Evolutionary conservation across 108 stramenopile genomes (phyloP), one percentile per base, ranked within the genome.

Genomic region (Fistulifera pelliculosa): DNA sequence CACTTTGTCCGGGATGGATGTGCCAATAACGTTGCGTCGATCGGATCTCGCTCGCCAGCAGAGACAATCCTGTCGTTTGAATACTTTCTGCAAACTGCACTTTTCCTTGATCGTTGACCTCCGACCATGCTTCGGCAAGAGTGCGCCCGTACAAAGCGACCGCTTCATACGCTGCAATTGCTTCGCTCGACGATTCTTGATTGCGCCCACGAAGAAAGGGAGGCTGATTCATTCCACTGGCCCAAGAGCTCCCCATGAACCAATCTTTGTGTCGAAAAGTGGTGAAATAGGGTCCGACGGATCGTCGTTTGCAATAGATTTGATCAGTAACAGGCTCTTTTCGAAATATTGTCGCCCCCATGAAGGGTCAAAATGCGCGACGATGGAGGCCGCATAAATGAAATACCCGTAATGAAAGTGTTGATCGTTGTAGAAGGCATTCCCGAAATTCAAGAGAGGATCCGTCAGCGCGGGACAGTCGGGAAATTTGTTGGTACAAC

Each of bases 341-440:
- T 96, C 87, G 58, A 83, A 89, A 52, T 88, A 56, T 40, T 80
- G 67, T 52, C 65, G 58, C 14, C 77, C 95, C 95, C 95, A 96
- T 15, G 53, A 75, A 12, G 68, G 74, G 47, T 89, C 81, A 58
- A 86, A 94, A 41, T 90, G 77, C 8, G 93, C 65, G 17, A 85
- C 79, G 38, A 87, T 76, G 7, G 96, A 81, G 7, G 94, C 96
- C n/a, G 81, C 92, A 68, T 86, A 94, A 51, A 95, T 95, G 49
- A 82, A 82, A 56, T 96, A 93, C 79, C 87, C 74, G 51, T 76
- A 85, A 50, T 96, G 95, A 60, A 93, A 96, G 60, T 96, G 96
- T 48, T 93, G 91, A 54, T 96, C 96, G 67, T 96, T 95, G 73
- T 95, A 97, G 39, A 83, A 91, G 23, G 76, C 93, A 47, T 84